These are phyloP conservation scores for Coemansia sp. DNA, from an alignment of 192 early-diverging fungal genomes.

Conservation along the genomic window DNA sequence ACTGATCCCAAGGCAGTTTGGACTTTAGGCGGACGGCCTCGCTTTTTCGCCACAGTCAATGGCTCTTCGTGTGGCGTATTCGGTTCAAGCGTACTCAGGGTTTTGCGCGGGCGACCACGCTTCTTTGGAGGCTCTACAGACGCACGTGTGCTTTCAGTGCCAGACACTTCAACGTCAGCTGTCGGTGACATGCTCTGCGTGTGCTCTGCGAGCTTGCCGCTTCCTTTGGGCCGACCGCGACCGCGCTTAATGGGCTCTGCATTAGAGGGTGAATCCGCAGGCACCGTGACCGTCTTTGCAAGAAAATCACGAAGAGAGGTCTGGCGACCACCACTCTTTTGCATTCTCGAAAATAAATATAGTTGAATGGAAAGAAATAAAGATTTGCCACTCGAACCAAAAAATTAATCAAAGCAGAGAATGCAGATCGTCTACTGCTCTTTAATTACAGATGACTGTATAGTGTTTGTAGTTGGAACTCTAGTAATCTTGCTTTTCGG, in stretches of 20 bases:
- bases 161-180: neutral
- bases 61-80: neutral
- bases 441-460: too few species aligned
- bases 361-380: too few species aligned
- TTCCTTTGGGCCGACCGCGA: constrained; percentile 6
- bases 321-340: neutral
- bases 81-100: neutral
- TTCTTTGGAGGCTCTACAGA: neutral
- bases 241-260: neutral
- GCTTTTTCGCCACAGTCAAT: constrained; percentile 1
- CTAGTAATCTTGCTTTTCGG: too few species aligned
- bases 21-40: constrained; percentile 11
- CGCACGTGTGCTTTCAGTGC: neutral
- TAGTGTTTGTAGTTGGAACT: too few species aligned
- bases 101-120: neutral
- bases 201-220: neutral
- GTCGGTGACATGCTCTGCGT: neutral
- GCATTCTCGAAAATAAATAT: too few species aligned
- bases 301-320: neutral
- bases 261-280: neutral
- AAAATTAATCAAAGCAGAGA: too few species aligned
- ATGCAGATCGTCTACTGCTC: too few species aligned
- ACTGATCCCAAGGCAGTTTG: neutral
- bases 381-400: too few species aligned
- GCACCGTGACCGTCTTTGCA: neutral